Evolutionary conservation across 768 basidiomycete species (phyloP), one percentile per base, ranked within the genome.

Genomic region (Amanita phalloides): DNA sequence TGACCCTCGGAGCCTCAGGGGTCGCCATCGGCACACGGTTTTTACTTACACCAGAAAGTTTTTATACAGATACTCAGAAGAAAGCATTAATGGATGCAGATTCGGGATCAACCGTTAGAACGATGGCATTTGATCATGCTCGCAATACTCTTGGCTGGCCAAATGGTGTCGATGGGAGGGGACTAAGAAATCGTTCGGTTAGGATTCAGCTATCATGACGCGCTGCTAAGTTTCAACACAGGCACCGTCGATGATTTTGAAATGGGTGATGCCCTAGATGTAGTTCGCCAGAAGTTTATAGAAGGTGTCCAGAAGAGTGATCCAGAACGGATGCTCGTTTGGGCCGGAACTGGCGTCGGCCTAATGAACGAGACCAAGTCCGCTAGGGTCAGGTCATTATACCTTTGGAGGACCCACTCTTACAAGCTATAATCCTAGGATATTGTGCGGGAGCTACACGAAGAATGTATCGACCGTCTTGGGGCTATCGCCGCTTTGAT

Each of bases 21-120:
- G 81, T 67, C 8, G 82, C 82, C 28, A 60, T 83, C 20, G 90
- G 90, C 48, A 91, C 90, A 0, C 82, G 86, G 6, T 87, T 90
- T 60, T 65, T 86, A 45, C 69, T 84, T 54, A 77, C 85, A 1
- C 72, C 75, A 3, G 86, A 90, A 66, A 75, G 81, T 55, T 64
- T 75, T 9, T 86, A 83, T 64, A 69, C 70, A 25, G 69, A 73
- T 39, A 58, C 59, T 1, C 81, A 85, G 58, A 79, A 79, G 55
- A 64, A 68, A 32, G 74, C 77, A 0, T 69, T 87, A 35, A 56
- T 78, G 8, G 62, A 57, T 17, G 80, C 81, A 35, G 64, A 64
- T 25, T 71, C 72, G 3, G 66, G 64, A 6, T 56, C 61, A 45
- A 77, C 83, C 3, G 70, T 78, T 28, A 73, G 83, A 53, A 81